Base-by-base conservation (phyloP, 164 flowering plant genomes). In the Liquidambar formosana region DNA sequence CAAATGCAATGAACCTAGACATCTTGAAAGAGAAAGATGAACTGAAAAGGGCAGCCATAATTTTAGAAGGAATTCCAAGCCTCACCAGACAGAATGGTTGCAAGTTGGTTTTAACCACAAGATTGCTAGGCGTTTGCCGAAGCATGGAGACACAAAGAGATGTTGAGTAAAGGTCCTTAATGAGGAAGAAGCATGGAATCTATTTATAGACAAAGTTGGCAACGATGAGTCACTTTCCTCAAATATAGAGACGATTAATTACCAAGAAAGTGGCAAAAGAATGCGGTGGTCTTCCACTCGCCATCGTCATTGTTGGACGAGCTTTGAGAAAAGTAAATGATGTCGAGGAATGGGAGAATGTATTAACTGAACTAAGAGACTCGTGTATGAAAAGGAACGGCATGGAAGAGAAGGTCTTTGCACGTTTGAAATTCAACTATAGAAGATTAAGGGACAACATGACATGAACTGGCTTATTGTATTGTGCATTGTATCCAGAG, bases 401-500 rank as follows among this genome's bases (percentile, higher is more conserved):
- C n/a, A n/a, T n/a, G n/a, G n/a, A n/a, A n/a, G n/a, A n/a, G n/a
- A n/a, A n/a, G n/a, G n/a, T n/a, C n/a, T n/a, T n/a, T n/a, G n/a
- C n/a, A n/a, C n/a, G 53, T 70, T 51, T 72, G 57, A 65, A 43
- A 15, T 66, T 66, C 49, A 72, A 70, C 49, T 65, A 58, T 51
- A 14, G 47, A 3, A 44, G 28, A 9, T 65, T 57, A 26, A 57
- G 33, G 58, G 57, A 47, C 45, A 26, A 61, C 16, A 52, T 4
- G 38, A 25, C 48, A 22, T 28, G 51, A 22, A 41, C 60, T 21
- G 62, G 73, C 28, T 63, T 70, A 53, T 44, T 70, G 8, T 70
- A 53, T 23, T 70, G 73, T 43, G n/a, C 73, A 23, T 63, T 70
- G 19, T 70, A 49, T 61, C 73, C 73, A 38, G 73, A 70, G 41